A percentile compares a stretch with the other conserved stretches of the same genome.
Conservation (phyloP, 2,329 filamentous ascomycete genomes). For the Arthrobotrys conoides region DNA sequence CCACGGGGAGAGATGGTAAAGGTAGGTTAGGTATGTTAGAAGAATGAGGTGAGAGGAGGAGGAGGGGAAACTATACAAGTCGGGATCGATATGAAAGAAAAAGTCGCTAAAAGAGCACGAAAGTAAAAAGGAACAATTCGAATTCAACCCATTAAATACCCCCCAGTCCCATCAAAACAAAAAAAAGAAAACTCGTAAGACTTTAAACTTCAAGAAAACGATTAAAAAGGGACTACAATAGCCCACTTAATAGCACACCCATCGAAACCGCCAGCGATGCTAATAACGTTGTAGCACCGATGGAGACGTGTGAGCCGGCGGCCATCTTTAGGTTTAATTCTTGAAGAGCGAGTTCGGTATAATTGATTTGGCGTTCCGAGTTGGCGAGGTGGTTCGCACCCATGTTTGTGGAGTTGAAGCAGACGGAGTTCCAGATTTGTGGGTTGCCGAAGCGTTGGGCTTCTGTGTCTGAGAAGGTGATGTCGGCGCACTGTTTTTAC, state of each 20-base stretch:
- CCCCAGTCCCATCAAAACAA: neutral
- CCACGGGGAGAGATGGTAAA: constrained; percentile 12
- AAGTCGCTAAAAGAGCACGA: constrained; percentile 24
- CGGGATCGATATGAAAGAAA: neutral
- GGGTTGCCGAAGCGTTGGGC: constrained; percentile 62
- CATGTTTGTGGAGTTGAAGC: constrained; percentile 63
- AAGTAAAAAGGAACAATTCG: neutral
- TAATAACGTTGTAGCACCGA: constrained; percentile 24
- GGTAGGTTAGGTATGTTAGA: constrained; percentile 5
- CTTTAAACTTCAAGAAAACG: neutral
- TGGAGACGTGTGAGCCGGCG: constrained; percentile 37
- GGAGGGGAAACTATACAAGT: constrained; percentile 20
- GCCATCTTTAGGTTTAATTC: constrained; percentile 59
- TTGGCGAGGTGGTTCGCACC: constrained; percentile 59
- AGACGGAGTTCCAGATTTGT: constrained; percentile 60
- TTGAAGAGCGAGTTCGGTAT: constrained; percentile 59
- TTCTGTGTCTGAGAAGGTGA: constrained; percentile 63
- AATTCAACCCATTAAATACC: constrained; percentile 10
- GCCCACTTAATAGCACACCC: constrained; percentile 16
- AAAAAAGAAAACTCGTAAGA: constrained; percentile 35
- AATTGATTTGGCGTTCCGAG: constrained; percentile 47
- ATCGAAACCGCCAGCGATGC: constrained; percentile 27
- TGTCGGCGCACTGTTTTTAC: constrained; percentile 62
- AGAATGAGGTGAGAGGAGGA: neutral
- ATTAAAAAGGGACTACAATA: constrained; percentile 47